Conservation (phyloP, 148 eudicot species). For the Oxyria digyna region DNA sequence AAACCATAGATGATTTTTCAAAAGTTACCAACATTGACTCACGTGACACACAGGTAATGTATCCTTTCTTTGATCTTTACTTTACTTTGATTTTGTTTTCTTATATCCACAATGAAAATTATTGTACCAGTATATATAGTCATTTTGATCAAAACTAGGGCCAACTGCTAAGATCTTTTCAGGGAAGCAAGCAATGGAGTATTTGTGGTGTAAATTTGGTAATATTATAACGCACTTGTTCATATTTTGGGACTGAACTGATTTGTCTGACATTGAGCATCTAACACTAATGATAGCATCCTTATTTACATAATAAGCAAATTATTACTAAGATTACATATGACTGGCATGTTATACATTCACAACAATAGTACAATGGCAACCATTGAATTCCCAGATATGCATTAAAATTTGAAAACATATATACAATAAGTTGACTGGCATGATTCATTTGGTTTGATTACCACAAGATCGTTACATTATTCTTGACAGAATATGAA, state of each 20-base stretch:
- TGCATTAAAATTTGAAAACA: background rate
- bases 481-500: background rate
- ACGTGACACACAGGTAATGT: conserved; percentile 82
- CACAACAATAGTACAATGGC: background rate
- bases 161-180: too few relatives aligned
- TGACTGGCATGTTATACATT: background rate
- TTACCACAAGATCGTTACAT: background rate
- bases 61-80: background rate
- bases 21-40: conserved; percentile 83
- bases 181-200: too few relatives aligned
- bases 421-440: too few relatives aligned
- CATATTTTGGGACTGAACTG: too few relatives aligned
- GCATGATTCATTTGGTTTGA: background rate
- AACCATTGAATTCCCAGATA: background rate
- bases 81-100: background rate
- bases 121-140: background rate
- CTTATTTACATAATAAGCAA: background rate
- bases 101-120: background rate
- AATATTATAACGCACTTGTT: background rate
- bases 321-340: background rate
- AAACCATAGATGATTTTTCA: conserved; percentile 68
- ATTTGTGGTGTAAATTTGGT: background rate
- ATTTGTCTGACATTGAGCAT: background rate
- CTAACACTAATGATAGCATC: background rate
- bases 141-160: background rate